Evolutionary conservation across 2,329 filamentous ascomycete species (phyloP), one percentile per base, ranked within the genome.

Genomic region (Pseudogymnoascus sp.): DNA sequence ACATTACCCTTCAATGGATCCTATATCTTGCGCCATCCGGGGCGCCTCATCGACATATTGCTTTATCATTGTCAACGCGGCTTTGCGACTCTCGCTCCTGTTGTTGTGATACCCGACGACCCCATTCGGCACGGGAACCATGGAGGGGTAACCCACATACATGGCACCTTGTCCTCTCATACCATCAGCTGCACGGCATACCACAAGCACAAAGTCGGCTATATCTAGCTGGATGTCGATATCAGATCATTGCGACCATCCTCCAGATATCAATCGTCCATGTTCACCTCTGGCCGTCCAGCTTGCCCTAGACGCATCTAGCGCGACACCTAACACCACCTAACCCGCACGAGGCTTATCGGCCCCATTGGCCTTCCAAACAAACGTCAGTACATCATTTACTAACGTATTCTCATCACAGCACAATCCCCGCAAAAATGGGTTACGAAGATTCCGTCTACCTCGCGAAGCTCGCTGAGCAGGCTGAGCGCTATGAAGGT

Each of bases 401-500:
- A 56, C 46, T 56, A 56, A 56, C n/a, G 28, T 56, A 56, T 56
- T 56, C 46, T 56, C 25, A 31, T 34, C 16, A 56, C 46, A 56
- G 46, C 46, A 56, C n/a, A 56, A 56, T 18, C 16, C 73, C 72
- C 77, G 80, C 77, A 84, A 93, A 84, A 84, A 97, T 97, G 93
- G 92, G 90, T 87, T 91, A 96, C 86, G 93, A 97, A 87, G 93
- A 97, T 84, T 93, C 93, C 75, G 95, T 99, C 77, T 97, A 97
- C 82, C 89, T 97, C 79, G 95, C 95, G 82, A 97, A 97, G 92
- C 90, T 99, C 80, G 95, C 95, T 78, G 95, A 99, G 89, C 95
- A 99, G 88, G 95, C 95, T 80, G 95, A 99, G 88, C 93, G 95
- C 79, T 99, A 99, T 82, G 95, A 99, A 85, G 95, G 95, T 97